These are phyloP conservation scores for Kurtzmaniella quercitrusa DNA, from an alignment of 1,139 yeast genomes.

Conservation along the genomic window DNA sequence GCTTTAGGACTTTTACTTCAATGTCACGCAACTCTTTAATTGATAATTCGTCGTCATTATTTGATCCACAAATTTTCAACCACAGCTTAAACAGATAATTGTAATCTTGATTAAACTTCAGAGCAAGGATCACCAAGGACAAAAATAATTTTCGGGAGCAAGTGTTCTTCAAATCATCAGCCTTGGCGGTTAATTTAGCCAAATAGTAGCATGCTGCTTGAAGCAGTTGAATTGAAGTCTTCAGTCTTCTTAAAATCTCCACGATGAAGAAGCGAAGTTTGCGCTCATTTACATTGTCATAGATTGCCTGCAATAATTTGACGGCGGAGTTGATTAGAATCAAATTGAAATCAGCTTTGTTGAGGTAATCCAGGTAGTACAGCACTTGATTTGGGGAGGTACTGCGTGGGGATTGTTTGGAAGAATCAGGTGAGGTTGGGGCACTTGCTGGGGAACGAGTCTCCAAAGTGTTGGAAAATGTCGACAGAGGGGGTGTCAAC, in stretches of 20 bases:
- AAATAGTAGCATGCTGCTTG: conserved; percentile 67
- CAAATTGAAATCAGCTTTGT: conserved; percentile 39
- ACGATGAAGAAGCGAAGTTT: conserved; percentile 47
- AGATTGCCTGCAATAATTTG: conserved; percentile 35
- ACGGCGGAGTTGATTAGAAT: conserved; percentile 37
- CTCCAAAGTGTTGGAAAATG: conserved; percentile 5
- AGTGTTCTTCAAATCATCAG: conserved; percentile 8
- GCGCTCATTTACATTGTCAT: conserved; percentile 18
- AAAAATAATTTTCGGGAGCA: conserved; percentile 69
- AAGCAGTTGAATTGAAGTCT: conserved; percentile 60
- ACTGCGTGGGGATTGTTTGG: background rate
- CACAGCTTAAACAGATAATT: conserved; percentile 70
- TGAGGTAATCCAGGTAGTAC: conserved; percentile 38
- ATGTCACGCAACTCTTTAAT: conserved; percentile 45
- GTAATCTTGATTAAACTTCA: conserved; percentile 71
- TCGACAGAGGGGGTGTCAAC: conserved; percentile 4
- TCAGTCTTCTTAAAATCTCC: conserved; percentile 66
- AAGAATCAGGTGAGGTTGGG: conserved; percentile 3
- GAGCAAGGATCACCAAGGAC: conserved; percentile 62
- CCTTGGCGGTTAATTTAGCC: conserved; percentile 36
- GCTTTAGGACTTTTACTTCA: conserved; percentile 52
- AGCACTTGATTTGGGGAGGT: conserved; percentile 34
- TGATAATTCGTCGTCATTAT: conserved; percentile 17
- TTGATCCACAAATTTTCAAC: conserved; percentile 68
- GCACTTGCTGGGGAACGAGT: conserved; percentile 5